A percentile compares a stretch with the other conserved stretches of the same genome.
Evolutionary conservation across 2,329 filamentous ascomycete species (phyloP).

Genomic region (Apiospora arundinis): DNA sequence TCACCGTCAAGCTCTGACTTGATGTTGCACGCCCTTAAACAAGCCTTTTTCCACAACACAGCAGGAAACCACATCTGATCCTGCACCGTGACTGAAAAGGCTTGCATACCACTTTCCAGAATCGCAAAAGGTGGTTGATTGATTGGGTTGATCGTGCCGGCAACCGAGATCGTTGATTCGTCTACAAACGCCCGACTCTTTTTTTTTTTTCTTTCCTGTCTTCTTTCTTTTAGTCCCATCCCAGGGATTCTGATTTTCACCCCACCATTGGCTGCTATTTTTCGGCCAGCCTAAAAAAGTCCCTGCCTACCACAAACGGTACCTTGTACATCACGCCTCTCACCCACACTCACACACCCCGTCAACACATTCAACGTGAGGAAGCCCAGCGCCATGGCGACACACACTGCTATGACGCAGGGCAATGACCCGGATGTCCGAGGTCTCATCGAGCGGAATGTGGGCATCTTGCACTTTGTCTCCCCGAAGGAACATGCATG

Average conservation of each 20-base stretch:
- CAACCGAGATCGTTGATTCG: conserved; percentile 2
- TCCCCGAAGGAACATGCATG: conserved; percentile 48
- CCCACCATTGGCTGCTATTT: conserved; percentile 15
- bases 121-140: background rate
- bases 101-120: conserved; percentile 1
- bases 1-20: conserved; percentile 4
- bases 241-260: background rate
- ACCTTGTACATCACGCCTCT: conserved; percentile 7
- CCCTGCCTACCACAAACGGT: conserved; percentile 3
- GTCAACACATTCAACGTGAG: conserved; percentile 3
- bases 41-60: background rate
- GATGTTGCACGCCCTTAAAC: background rate
- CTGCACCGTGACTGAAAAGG: background rate
- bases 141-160: background rate
- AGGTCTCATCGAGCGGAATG: conserved; percentile 37
- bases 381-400: conserved; percentile 35
- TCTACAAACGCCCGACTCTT: background rate
- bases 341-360: background rate
- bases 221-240: background rate
- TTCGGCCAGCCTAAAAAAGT: conserved; percentile 6
- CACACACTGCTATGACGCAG: conserved; percentile 44
- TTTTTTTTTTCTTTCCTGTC: background rate
- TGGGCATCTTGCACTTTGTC: conserved; percentile 51
- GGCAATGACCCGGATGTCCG: conserved; percentile 40
- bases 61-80: background rate